phyloP scores from a whole-genome alignment of 78 protist species.

The Dictyostelium firmibasis region DNA sequence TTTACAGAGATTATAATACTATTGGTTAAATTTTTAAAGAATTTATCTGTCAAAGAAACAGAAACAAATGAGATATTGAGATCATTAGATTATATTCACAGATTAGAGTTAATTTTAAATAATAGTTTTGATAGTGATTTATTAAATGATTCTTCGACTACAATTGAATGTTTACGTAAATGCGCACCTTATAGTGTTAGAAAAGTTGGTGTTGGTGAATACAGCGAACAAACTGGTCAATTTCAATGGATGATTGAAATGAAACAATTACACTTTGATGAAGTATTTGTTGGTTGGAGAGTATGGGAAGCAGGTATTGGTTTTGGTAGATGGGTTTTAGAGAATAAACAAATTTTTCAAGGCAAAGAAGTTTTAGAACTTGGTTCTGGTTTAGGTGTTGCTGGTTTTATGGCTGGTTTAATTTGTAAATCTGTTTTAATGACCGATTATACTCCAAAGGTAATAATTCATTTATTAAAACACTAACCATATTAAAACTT shows the following conservation, averaged over 20 bases:
- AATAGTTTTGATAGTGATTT: constrained; percentile 20
- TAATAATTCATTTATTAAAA: not conserved
- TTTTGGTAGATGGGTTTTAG: constrained; percentile 35
- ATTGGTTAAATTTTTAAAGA: not conserved
- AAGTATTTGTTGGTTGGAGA: constrained; percentile 54
- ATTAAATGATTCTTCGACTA: constrained; percentile 34
- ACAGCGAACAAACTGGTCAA: constrained; percentile 16
- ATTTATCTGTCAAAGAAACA: constrained; percentile 10
- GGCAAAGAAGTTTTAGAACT: constrained; percentile 48
- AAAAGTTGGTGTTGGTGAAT: constrained; percentile 36
- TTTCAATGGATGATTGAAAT: constrained; percentile 36
- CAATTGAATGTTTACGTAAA: constrained; percentile 48
- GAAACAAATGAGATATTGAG: constrained; percentile 22
- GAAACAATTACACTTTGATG: constrained; percentile 8
- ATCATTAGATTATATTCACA: constrained; percentile 52
- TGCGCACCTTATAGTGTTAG: constrained; percentile 36
- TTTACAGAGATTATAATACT: not conserved
- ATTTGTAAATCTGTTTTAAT: constrained; percentile 38
- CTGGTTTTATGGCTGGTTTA: constrained; percentile 47
- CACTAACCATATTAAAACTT: too few species aligned
- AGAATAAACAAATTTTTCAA: constrained; percentile 16
- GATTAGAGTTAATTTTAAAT: constrained; percentile 22
- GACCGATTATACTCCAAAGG: constrained; percentile 63
- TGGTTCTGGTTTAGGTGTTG: constrained; percentile 45
- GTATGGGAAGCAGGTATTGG: constrained; percentile 75